These are phyloP conservation scores for Choiromyces venosus DNA, from an alignment of 495 filamentous ascomycete species.

Conservation along the genomic window DNA sequence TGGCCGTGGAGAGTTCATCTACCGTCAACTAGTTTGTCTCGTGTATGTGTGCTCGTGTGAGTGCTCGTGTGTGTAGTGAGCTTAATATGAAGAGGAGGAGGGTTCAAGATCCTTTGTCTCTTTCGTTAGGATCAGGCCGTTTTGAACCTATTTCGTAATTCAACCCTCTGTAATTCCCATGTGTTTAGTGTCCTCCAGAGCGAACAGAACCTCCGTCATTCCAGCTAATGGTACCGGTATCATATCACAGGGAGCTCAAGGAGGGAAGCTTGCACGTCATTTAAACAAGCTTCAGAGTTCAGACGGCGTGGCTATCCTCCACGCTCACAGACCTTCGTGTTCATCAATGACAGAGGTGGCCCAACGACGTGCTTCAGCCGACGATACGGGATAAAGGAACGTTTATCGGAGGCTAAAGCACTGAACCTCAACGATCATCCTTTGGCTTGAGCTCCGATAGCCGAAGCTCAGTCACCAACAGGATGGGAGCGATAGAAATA, in stretches of 20 bases:
- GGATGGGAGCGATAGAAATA: constrained; percentile 30
- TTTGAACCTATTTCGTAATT: not conserved
- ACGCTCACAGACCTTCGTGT: not conserved
- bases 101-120: not conserved
- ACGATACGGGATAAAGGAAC: not conserved
- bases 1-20: constrained; percentile 1
- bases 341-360: not conserved
- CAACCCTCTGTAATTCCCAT: not conserved
- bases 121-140: not conserved
- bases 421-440: not conserved
- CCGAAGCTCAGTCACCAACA: constrained; percentile 31
- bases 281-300: not conserved
- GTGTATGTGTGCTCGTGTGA: not conserved
- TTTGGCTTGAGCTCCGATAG: constrained; percentile 20
- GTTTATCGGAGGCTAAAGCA: not conserved
- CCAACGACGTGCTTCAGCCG: not conserved
- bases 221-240: not conserved
- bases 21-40: not conserved
- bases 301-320: not conserved
- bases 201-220: not conserved
- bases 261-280: not conserved
- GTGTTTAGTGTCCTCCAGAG: not conserved
- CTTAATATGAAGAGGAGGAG: not conserved
- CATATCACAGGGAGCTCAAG: constrained; percentile 1
- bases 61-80: not conserved